phyloP scores from a whole-genome alignment of 1,139 yeast genomes.

The Sugiyamaella japonica region DNA sequence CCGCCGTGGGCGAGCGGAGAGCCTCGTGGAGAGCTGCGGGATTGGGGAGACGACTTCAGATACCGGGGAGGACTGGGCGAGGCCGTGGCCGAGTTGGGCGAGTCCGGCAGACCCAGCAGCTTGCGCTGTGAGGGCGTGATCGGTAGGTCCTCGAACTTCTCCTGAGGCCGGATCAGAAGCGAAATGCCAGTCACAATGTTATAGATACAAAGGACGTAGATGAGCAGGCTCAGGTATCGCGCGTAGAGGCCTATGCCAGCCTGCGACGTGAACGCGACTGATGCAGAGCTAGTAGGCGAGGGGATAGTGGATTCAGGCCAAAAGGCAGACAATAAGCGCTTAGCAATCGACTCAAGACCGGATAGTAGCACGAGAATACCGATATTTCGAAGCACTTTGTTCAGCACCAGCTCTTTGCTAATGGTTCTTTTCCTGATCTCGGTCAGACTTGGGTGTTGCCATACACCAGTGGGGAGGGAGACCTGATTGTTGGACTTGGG shows the following conservation, averaged over 20 bases:
- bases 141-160: conserved; percentile 45
- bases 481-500: not conserved
- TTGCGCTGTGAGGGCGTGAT: conserved; percentile 46
- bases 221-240: conserved; percentile 9
- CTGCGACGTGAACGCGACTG: not conserved
- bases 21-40: conserved; percentile 30
- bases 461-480: conserved; percentile 29
- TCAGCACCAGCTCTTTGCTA: conserved; percentile 44
- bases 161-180: conserved; percentile 41
- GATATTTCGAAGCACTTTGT: conserved; percentile 40
- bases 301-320: not conserved
- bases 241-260: not conserved
- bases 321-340: not conserved
- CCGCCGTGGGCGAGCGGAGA: conserved; percentile 35
- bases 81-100: conserved; percentile 29
- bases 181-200: conserved; percentile 43
- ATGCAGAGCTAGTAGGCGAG: not conserved
- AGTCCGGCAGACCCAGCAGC: conserved; percentile 45
- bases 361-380: conserved; percentile 28
- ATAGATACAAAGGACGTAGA: conserved; percentile 41
- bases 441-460: conserved; percentile 33
- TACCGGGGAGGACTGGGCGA: conserved; percentile 37
- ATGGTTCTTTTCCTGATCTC: conserved; percentile 30
- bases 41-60: conserved; percentile 34
- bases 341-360: conserved; percentile 5